Evolutionary conservation across 352 stramenopile species (phyloP).

Genomic region (Phytophthora quininea): DNA sequence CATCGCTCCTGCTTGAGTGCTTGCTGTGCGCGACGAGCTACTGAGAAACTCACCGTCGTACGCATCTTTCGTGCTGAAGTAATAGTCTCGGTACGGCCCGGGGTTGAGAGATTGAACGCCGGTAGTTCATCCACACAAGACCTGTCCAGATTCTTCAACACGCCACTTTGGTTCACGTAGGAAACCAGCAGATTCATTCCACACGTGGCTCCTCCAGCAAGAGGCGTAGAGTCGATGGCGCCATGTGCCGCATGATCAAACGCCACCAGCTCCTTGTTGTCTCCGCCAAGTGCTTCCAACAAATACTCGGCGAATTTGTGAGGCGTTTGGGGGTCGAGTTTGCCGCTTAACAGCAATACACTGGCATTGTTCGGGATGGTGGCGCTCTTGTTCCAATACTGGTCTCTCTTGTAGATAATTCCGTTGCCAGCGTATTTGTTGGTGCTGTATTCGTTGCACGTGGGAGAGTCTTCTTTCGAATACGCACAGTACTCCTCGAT

Average conservation of each 20-base stretch:
- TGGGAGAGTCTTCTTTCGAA: conserved; percentile 31
- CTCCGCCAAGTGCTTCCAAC: conserved; percentile 22
- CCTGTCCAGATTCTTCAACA: conserved; percentile 36
- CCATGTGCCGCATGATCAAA: conserved; percentile 41
- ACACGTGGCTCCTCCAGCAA: conserved; percentile 20
- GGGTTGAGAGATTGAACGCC: conserved; percentile 25
- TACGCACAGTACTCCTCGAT: conserved; percentile 52
- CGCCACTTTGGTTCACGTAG: conserved; percentile 32
- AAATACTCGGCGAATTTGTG: conserved; percentile 46
- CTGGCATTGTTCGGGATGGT: conserved; percentile 32
- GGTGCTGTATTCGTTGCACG: conserved; percentile 15
- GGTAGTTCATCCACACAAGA: conserved; percentile 34
- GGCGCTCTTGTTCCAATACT: conserved; percentile 46
- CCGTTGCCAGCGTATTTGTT: conserved; percentile 6
- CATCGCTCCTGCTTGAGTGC: too few relatives aligned
- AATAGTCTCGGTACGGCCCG: neutral
- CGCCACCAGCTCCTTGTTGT: conserved; percentile 37
- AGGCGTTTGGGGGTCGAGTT: conserved; percentile 46
- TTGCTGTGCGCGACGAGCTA: too few relatives aligned
- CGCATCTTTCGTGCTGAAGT: conserved; percentile 33
- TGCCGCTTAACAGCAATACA: conserved; percentile 44
- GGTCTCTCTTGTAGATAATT: conserved; percentile 42
- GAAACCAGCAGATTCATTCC: conserved; percentile 38
- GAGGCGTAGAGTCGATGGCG: conserved; percentile 24
- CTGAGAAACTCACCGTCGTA: conserved; percentile 35